Conservation (phyloP, 768 basidiomycete genomes). For the Termitomyces eurrhizus region DNA sequence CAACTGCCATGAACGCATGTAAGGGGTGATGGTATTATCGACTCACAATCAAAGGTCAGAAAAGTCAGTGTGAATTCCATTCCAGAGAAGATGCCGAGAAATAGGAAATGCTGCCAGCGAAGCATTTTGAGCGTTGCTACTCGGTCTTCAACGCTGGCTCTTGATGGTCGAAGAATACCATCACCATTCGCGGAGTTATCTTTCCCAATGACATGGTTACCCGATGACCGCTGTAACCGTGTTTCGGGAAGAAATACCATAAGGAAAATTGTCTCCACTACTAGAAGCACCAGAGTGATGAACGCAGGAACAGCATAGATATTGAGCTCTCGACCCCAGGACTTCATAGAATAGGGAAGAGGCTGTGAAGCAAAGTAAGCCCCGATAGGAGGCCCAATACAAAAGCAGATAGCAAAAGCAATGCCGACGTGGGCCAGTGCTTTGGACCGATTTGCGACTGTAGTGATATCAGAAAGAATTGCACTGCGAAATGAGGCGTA, state of each 20-base stretch:
- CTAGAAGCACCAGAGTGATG: slow-evolving; percentile 73
- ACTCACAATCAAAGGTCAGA: slow-evolving; percentile 83
- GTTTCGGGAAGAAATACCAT: slow-evolving; percentile 82
- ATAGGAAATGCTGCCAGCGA: slow-evolving; percentile 74
- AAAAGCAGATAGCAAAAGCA: slow-evolving; percentile 94
- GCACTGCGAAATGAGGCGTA: slow-evolving; percentile 48
- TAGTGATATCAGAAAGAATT: slow-evolving; percentile 88
- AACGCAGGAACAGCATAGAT: slow-evolving; percentile 89
- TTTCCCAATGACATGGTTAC: background rate
- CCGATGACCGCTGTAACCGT: slow-evolving; percentile 22
- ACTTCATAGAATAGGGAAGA: slow-evolving; percentile 52
- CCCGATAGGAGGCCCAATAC: slow-evolving; percentile 89
- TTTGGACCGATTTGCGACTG: slow-evolving; percentile 73
- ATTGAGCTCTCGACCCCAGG: slow-evolving; percentile 67
- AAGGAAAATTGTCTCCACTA: slow-evolving; percentile 79
- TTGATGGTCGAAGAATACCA: slow-evolving; percentile 24
- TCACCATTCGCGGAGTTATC: slow-evolving; percentile 7
- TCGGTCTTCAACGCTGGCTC: slow-evolving; percentile 42
- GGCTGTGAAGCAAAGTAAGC: slow-evolving; percentile 94
- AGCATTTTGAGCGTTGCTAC: slow-evolving; percentile 54
- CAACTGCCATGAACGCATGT: background rate
- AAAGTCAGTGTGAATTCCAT: slow-evolving; percentile 97
- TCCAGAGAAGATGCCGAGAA: slow-evolving; percentile 89
- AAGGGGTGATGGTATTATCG: background rate
- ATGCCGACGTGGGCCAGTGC: slow-evolving; percentile 92